Percentiles rank a stretch among this genome's conserved stretches.
Conservation (phyloP, 305 asterid species). For the Ilex paraguariensis region DNA sequence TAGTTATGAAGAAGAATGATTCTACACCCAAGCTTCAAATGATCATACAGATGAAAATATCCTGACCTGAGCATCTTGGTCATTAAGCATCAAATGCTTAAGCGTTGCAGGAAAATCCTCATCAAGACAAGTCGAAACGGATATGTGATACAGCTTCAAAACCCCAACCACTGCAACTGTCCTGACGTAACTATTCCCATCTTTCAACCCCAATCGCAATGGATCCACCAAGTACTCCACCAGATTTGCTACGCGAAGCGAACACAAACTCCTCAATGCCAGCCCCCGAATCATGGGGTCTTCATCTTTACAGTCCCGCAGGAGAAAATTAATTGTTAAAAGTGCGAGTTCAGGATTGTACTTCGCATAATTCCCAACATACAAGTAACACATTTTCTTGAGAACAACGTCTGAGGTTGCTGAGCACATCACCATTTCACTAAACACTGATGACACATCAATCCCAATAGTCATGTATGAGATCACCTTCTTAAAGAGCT, state of each 20-base stretch:
- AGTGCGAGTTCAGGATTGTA: slow-evolving; percentile 96
- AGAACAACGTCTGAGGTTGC: slow-evolving; percentile 97
- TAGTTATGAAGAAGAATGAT: too few relatives aligned
- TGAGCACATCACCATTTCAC: slow-evolving; percentile 99
- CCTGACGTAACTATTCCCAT: slow-evolving; percentile 89
- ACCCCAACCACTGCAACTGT: slow-evolving; percentile 89
- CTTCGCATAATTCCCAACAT: slow-evolving; percentile 95
- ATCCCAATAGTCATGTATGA: slow-evolving; percentile 98
- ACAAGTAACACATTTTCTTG: slow-evolving; percentile 96
- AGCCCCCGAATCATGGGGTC: slow-evolving; percentile 99
- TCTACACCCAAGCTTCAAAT: too few relatives aligned
- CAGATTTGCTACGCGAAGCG: slow-evolving; percentile 92
- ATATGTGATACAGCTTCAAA: slow-evolving; percentile 85
- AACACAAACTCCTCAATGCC: slow-evolving; percentile 96
- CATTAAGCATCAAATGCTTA: slow-evolving; percentile 92
- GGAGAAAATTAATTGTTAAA: slow-evolving; percentile 94
- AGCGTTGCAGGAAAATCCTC: slow-evolving; percentile 83
- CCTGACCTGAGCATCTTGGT: slow-evolving; percentile 90
- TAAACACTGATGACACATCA: slow-evolving; percentile 90
- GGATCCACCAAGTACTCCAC: slow-evolving; percentile 99
- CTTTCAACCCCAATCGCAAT: slow-evolving; percentile 80
- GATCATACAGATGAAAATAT: not conserved
- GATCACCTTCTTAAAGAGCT: slow-evolving; percentile 90
- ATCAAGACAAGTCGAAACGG: slow-evolving; percentile 84
- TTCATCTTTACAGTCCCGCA: slow-evolving; percentile 98